A percentile compares a stretch with the other conserved stretches of the same genome.
phyloP scores from a whole-genome alignment of 116 monocot species.

The Trichopus zeylanicus region DNA sequence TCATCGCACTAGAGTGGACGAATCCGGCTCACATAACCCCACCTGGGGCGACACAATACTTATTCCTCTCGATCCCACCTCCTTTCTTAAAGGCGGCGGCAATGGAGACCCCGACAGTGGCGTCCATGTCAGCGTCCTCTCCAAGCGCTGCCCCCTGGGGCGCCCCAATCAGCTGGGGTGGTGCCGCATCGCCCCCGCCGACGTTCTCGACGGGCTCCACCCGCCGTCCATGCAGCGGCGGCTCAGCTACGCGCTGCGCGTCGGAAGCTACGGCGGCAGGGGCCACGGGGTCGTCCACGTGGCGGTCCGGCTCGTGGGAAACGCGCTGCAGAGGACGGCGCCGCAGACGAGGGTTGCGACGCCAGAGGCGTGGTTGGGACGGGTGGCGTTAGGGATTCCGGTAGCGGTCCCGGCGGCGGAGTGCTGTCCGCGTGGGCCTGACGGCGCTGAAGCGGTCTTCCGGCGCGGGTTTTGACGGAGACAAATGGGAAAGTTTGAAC shows the following conservation, averaged over 20 bases:
- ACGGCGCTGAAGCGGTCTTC: not conserved
- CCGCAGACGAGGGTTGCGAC: not conserved
- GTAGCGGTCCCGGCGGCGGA: not conserved
- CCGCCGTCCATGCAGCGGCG: slow-evolving; percentile 12
- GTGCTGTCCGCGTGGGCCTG: not conserved
- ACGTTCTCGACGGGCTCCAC: slow-evolving; percentile 26
- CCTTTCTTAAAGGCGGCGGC: slow-evolving; percentile 1
- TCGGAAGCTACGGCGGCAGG: slow-evolving; percentile 10
- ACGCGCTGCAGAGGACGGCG: not conserved
- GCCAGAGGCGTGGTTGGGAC: not conserved
- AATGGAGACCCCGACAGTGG: not conserved
- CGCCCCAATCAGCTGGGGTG: slow-evolving; percentile 20
- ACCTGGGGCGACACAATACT: slow-evolving; percentile 16
- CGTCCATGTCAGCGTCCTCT: slow-evolving; percentile 20
- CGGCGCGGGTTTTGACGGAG: not conserved
- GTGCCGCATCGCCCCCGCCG: slow-evolving; percentile 20
- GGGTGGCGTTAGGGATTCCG: slow-evolving; percentile 11
- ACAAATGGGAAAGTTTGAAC: not conserved
- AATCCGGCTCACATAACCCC: slow-evolving; percentile 6
- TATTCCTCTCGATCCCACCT: slow-evolving; percentile 10
- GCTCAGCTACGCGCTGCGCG: slow-evolving; percentile 28
- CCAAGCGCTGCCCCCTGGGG: slow-evolving; percentile 4
- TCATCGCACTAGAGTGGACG: slow-evolving; percentile 16
- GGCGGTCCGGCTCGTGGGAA: slow-evolving; percentile 18
- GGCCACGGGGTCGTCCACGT: slow-evolving; percentile 24